Conservation (phyloP, 2,329 filamentous ascomycete species). For the Aurifilum marmelostoma region DNA sequence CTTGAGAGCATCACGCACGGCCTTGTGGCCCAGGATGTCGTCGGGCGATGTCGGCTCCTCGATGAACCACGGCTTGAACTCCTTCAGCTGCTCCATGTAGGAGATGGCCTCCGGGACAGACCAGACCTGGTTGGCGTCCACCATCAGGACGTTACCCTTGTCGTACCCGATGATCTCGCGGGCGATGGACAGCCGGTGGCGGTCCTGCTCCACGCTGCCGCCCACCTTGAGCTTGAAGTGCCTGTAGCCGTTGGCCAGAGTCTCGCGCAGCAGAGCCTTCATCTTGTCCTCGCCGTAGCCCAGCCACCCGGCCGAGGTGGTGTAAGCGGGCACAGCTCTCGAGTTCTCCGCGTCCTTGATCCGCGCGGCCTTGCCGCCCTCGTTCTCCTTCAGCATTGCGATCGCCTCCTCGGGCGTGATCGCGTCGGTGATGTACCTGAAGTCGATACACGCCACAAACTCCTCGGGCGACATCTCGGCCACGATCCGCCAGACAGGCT, state of each 20-base stretch:
- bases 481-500: slow-evolving; percentile 89
- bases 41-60: slow-evolving; percentile 92
- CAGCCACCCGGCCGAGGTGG: slow-evolving; percentile 89
- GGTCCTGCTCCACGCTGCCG: slow-evolving; percentile 71
- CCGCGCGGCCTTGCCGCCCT: slow-evolving; percentile 70
- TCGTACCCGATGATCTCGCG: slow-evolving; percentile 82
- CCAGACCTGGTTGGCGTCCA: slow-evolving; percentile 93
- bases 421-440: slow-evolving; percentile 93
- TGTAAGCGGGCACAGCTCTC: slow-evolving; percentile 85
- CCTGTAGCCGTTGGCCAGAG: slow-evolving; percentile 73
- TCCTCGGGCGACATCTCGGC: slow-evolving; percentile 89
- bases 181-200: slow-evolving; percentile 71
- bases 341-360: slow-evolving; percentile 73
- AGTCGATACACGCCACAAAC: slow-evolving; percentile 87
- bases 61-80: slow-evolving; percentile 92
- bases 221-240: slow-evolving; percentile 95
- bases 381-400: slow-evolving; percentile 66
- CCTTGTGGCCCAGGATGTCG: slow-evolving; percentile 86
- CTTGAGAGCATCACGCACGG: slow-evolving; percentile 77
- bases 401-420: slow-evolving; percentile 84
- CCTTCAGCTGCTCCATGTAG: slow-evolving; percentile 80
- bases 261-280: slow-evolving; percentile 73
- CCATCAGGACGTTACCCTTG: slow-evolving; percentile 83
- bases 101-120: slow-evolving; percentile 85
- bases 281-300: slow-evolving; percentile 89